Base-by-base conservation (phyloP, 2,329 filamentous ascomycete genomes). In the Phaeosphaeria sp. region DNA sequence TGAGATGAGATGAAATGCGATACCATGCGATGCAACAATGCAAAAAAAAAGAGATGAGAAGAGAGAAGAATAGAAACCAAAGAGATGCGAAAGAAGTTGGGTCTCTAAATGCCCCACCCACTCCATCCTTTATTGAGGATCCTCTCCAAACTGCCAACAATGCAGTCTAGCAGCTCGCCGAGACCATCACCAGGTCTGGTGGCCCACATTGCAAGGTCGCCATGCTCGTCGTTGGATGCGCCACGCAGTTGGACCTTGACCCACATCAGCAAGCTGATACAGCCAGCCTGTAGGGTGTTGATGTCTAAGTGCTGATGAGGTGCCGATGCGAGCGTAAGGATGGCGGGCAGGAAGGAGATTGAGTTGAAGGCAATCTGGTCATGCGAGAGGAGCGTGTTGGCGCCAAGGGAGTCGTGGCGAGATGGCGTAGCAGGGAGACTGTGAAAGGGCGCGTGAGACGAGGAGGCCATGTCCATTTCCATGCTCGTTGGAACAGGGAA, bases 111-210 rank as follows among this genome's bases (percentile, higher is more conserved):
- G 36, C 59, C 64, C 72, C 70, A 75, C 2, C 58, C 63, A n/a
- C 65, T 63, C 74, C 74, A 77, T 1, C 66, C 67, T 8, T 63
- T 58, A 7, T 57, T 50, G 47, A 76, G 58, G 17, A 75, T 65
- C 25, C 69, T 69, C 48, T 74, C 72, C n/a, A 77, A 49, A 6
- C 68, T 68, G 0, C 63, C 55, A 3, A 72, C 61, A 18, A 72
- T 64, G 5, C 68, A 65, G 25, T 74, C 67, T 17, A 75, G 56
- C 5, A 76, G 61, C 50, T 76, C 74, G 2, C 74, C 74, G 13
- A 66, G 63, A 2, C 66, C 53, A 18, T 71, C 67, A 2, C 59
- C 64, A 39, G 67, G 57, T n/a, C 55, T 42, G 27, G 57, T 51
- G 9, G 54, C 51, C 47, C 57, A 63, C 3, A 55, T 25, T 11